Conservation (phyloP, 1,139 yeast genomes). For the Pichia kudriavzevii region DNA sequence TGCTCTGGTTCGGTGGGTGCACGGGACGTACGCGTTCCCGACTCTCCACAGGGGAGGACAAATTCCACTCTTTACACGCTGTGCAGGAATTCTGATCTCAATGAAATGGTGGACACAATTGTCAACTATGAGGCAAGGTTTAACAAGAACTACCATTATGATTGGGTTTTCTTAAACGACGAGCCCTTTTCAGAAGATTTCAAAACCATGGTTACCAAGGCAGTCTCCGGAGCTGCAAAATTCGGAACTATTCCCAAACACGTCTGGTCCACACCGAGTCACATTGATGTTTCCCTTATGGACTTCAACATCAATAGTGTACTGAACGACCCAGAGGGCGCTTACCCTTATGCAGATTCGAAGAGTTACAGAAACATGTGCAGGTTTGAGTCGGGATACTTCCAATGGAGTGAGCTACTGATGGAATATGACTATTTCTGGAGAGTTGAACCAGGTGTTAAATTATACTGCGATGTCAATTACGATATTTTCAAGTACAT, state of each 20-base stretch:
- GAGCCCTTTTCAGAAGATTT: slow-evolving; percentile 46
- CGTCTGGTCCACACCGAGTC: slow-evolving; percentile 67
- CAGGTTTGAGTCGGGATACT: slow-evolving; percentile 63
- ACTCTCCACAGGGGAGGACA: too few relatives aligned
- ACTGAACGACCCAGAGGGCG: slow-evolving; percentile 29
- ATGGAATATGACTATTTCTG: slow-evolving; percentile 40
- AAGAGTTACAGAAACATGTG: slow-evolving; percentile 74
- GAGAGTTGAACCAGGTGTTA: slow-evolving; percentile 57
- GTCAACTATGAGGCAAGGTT: slow-evolving; percentile 50
- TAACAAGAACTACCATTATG: slow-evolving; percentile 46
- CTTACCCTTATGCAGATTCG: slow-evolving; percentile 37
- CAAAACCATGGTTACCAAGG: slow-evolving; percentile 32
- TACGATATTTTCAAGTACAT: slow-evolving; percentile 50
- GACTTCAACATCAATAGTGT: slow-evolving; percentile 37
- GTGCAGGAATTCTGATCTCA: slow-evolving; percentile 52
- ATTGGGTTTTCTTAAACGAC: slow-evolving; percentile 57
- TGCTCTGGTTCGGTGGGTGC: too few relatives aligned
- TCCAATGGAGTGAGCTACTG: slow-evolving; percentile 44
- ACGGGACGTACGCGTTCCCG: too few relatives aligned
- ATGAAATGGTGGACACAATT: slow-evolving; percentile 41
- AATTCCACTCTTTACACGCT: slow-evolving; percentile 49
- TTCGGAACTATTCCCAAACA: slow-evolving; percentile 56
- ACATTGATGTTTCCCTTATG: slow-evolving; percentile 51
- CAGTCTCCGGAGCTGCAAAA: slow-evolving; percentile 53
- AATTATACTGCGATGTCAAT: slow-evolving; percentile 46